Percentiles rank a stretch among this genome's conserved stretches.
These are phyloP conservation scores for Hirschfeldia incana DNA, from an alignment of 345 rosid species.

Conservation along the genomic window DNA sequence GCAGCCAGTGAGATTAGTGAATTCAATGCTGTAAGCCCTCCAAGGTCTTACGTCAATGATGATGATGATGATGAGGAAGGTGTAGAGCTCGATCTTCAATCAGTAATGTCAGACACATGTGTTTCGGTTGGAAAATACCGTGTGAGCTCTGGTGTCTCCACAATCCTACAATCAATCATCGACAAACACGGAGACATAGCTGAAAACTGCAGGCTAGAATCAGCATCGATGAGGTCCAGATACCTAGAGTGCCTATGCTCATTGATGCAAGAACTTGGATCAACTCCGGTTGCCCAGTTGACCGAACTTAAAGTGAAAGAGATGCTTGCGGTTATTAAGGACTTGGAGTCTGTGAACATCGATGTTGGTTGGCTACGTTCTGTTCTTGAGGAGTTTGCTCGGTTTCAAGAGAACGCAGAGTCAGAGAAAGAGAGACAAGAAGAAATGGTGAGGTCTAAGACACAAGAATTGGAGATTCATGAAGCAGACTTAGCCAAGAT, in stretches of 20 bases:
- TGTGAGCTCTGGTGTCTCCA: slow-evolving; percentile 52
- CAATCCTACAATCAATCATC: slow-evolving; percentile 54
- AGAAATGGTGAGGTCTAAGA: slow-evolving; percentile 41
- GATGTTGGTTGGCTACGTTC: slow-evolving; percentile 60
- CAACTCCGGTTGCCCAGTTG: slow-evolving; percentile 49
- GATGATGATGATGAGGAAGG: slow-evolving; percentile 42
- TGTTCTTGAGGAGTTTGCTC: slow-evolving; percentile 55
- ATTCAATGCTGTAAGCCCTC: slow-evolving; percentile 28
- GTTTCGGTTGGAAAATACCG: slow-evolving; percentile 76
- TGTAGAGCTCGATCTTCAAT: slow-evolving; percentile 44
- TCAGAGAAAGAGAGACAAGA: slow-evolving; percentile 51
- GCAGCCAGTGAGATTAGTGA: slow-evolving; percentile 26
- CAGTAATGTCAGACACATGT: slow-evolving; percentile 63
- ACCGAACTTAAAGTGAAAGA: slow-evolving; percentile 68
- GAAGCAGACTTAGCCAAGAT: slow-evolving; percentile 48
- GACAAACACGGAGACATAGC: slow-evolving; percentile 79
- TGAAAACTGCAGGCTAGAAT: slow-evolving; percentile 60
- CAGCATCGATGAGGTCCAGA: slow-evolving; percentile 62
- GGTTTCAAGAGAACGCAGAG: slow-evolving; percentile 41
- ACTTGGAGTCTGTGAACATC: slow-evolving; percentile 66
- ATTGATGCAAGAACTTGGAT: slow-evolving; percentile 71
- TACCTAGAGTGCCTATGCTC: slow-evolving; percentile 74
- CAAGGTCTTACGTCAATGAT: slow-evolving; percentile 30
- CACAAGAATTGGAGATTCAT: slow-evolving; percentile 49
- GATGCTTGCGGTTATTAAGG: slow-evolving; percentile 69